These are phyloP conservation scores for Botrytis sinoallii DNA, from an alignment of 2,329 filamentous ascomycete species.

Conservation along the genomic window DNA sequence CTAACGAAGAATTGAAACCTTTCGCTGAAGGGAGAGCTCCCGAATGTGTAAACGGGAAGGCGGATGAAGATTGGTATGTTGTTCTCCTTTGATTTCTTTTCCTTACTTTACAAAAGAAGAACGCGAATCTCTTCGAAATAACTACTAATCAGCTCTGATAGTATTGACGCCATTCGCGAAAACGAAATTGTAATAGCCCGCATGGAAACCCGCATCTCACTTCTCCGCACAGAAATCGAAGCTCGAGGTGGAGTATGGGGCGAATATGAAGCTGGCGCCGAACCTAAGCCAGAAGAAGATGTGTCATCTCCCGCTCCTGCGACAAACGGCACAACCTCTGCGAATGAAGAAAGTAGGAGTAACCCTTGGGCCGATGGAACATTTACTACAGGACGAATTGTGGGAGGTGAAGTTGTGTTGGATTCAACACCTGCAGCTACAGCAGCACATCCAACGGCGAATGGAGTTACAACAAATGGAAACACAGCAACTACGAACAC, in stretches of 20 bases:
- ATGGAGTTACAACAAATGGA: conserved; percentile 20
- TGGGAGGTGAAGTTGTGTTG: conserved; percentile 49
- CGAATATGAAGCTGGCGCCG: conserved; percentile 52
- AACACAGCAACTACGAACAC: conserved; percentile 16
- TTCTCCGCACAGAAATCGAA: conserved; percentile 63
- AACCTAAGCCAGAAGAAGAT: conserved; percentile 35
- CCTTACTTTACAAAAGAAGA: conserved; percentile 57
- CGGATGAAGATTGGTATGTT: conserved; percentile 62
- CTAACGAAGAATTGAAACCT: conserved; percentile 68
- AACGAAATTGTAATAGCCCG: conserved; percentile 67
- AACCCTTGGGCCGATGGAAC: conserved; percentile 61
- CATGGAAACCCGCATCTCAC: conserved; percentile 63
- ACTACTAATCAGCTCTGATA: conserved; percentile 62
- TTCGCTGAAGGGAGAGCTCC: conserved; percentile 51
- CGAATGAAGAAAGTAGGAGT: conserved; percentile 27
- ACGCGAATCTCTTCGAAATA: conserved; percentile 63
- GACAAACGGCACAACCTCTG: conserved; percentile 27
- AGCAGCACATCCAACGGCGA: conserved; percentile 2
- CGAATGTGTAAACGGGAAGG: conserved; percentile 36
- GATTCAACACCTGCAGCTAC: conserved; percentile 34
- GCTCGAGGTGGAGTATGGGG: conserved; percentile 53
- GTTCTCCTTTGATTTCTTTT: not conserved
- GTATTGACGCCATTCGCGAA: conserved; percentile 69
- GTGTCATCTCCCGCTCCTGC: conserved; percentile 2
- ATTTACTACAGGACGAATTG: conserved; percentile 58